Conservation (phyloP, 352 stramenopile genomes). For the Globisporangium uncinulatum region DNA sequence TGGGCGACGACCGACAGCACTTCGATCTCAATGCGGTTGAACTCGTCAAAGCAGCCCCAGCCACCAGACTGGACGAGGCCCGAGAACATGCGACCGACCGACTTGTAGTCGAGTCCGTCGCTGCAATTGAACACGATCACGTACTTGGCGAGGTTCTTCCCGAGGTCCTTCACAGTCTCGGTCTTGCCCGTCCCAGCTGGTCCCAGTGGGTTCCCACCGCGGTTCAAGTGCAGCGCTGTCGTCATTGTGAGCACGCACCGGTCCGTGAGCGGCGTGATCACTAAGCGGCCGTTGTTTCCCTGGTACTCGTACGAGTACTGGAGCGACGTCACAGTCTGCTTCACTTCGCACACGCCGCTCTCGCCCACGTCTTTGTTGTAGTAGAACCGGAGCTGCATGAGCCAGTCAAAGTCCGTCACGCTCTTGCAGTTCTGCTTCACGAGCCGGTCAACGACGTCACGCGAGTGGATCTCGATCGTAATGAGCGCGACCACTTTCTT, state of each 20-base stretch:
- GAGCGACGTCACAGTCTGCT: slow-evolving; percentile 80
- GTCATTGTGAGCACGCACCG: slow-evolving; percentile 92
- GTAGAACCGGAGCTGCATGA: slow-evolving; percentile 87
- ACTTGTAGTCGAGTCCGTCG: slow-evolving; percentile 94
- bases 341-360: slow-evolving; percentile 79
- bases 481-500: slow-evolving; percentile 97
- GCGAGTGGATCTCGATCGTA: slow-evolving; percentile 96
- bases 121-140: slow-evolving; percentile 95
- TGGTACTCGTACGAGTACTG: slow-evolving; percentile 87
- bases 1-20: slow-evolving; percentile 92
- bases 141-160: slow-evolving; percentile 92
- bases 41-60: slow-evolving; percentile 95
- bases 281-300: slow-evolving; percentile 84
- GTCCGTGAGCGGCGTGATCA: slow-evolving; percentile 92
- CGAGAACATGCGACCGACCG: slow-evolving; percentile 90
- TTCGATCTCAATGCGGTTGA: slow-evolving; percentile 96
- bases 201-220: slow-evolving; percentile 88
- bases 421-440: slow-evolving; percentile 92
- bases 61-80: slow-evolving; percentile 90
- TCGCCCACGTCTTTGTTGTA: slow-evolving; percentile 83
- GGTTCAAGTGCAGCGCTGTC: slow-evolving; percentile 88
- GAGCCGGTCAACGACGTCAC: slow-evolving; percentile 93
- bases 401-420: slow-evolving; percentile 90
- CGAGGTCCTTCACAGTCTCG: slow-evolving; percentile 93
- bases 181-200: slow-evolving; percentile 93